phyloP scores from a whole-genome alignment of 495 filamentous ascomycete genomes.

The Jackrogersella multiformis region DNA sequence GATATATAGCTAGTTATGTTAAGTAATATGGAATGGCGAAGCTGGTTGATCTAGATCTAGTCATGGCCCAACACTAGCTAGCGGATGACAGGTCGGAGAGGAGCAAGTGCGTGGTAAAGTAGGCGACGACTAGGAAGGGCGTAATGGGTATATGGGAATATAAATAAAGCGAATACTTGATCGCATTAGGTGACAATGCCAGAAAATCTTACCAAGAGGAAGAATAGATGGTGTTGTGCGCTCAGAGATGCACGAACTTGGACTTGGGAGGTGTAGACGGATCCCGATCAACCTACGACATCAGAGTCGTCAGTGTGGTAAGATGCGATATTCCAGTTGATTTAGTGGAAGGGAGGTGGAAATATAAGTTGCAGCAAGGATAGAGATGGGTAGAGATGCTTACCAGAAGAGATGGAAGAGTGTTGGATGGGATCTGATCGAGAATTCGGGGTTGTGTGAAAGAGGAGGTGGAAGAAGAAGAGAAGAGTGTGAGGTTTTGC shows the following conservation, averaged over 20 bases:
- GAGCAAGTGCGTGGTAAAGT: constrained; percentile 8
- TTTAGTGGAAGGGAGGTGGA: neutral
- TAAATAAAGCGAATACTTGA: constrained; percentile 40
- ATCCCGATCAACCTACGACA: constrained; percentile 44
- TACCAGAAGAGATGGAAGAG: constrained; percentile 41
- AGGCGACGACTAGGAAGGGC: constrained; percentile 19
- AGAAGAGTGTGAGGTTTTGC: constrained; percentile 49
- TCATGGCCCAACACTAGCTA: constrained; percentile 32
- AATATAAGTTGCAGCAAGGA: constrained; percentile 14
- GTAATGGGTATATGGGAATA: constrained; percentile 26
- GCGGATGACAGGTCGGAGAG: constrained; percentile 26
- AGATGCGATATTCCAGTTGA: constrained; percentile 22
- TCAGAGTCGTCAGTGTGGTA: constrained; percentile 29
- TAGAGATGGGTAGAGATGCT: constrained; percentile 30
- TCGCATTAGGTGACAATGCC: constrained; percentile 51
- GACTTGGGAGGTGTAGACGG: constrained; percentile 40
- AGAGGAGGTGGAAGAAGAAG: constrained; percentile 48
- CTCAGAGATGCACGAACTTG: constrained; percentile 46
- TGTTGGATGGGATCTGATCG: constrained; percentile 41
- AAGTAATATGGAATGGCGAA: neutral
- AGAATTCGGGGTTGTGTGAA: constrained; percentile 46
- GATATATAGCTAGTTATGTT: neutral
- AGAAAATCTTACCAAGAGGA: constrained; percentile 52
- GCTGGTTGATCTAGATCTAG: constrained; percentile 7
- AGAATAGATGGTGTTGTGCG: constrained; percentile 49